These are phyloP conservation scores for Infundibulicybe gibba DNA, from an alignment of 768 basidiomycete genomes.

Conservation along the genomic window DNA sequence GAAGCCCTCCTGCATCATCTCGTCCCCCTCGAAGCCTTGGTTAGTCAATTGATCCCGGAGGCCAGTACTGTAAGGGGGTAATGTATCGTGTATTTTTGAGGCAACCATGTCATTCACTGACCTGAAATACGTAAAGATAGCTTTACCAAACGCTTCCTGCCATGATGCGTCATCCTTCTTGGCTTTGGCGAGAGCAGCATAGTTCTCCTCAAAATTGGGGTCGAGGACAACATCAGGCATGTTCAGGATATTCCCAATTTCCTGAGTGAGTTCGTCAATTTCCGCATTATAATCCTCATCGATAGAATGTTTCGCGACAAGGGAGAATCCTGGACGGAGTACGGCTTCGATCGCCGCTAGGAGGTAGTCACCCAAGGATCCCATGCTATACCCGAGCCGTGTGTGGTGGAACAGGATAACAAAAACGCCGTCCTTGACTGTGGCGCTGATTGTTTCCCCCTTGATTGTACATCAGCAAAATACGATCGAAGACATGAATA, in stretches of 20 bases:
- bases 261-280: conserved; percentile 22
- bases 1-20: conserved; percentile 38
- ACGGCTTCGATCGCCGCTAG: conserved; percentile 28
- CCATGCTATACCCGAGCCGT: conserved; percentile 27
- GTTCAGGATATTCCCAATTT: conserved; percentile 26
- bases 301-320: conserved; percentile 30
- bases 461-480: conserved; percentile 5
- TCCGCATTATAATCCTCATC: conserved; percentile 25
- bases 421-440: conserved; percentile 36
- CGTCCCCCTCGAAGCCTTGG: conserved; percentile 33
- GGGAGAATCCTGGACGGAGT: conserved; percentile 26
- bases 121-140: conserved; percentile 24
- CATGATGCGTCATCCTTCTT: conserved; percentile 24
- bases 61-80: conserved; percentile 17
- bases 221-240: conserved; percentile 30
- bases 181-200: conserved; percentile 15
- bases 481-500: too few species aligned
- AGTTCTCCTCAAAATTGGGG: conserved; percentile 33
- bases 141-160: conserved; percentile 22
- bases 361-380: conserved; percentile 17
- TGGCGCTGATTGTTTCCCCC: conserved; percentile 26
- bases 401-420: conserved; percentile 31
- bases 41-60: conserved; percentile 24
- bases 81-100: too few species aligned
- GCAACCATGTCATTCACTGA: conserved; percentile 1